A percentile compares a stretch with the other conserved stretches of the same genome.
Conservation (phyloP, 768 basidiomycete species). For the Boletus rex-veris region DNA sequence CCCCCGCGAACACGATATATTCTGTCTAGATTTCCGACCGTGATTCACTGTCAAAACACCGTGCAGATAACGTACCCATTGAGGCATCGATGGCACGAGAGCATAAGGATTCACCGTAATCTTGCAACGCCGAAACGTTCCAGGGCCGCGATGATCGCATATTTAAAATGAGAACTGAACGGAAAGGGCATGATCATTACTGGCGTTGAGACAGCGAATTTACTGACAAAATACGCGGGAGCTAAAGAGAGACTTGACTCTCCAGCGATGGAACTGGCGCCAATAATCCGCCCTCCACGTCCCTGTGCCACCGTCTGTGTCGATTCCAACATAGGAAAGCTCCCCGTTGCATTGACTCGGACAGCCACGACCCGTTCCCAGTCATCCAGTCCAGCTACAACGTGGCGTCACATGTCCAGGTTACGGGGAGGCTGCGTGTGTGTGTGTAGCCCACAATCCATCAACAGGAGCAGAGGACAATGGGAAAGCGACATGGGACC, state of each 20-base stretch:
- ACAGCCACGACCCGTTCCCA: too few species aligned
- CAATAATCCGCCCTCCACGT: conserved; percentile 54
- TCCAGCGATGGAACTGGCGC: conserved; percentile 27
- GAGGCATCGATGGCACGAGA: conserved; percentile 31
- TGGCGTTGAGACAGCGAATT: conserved; percentile 36
- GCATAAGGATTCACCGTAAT: conserved; percentile 43
- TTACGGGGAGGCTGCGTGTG: too few species aligned
- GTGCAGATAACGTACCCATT: conserved; percentile 24
- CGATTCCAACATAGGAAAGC: conserved; percentile 62
- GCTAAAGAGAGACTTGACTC: conserved; percentile 2
- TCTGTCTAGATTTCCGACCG: background rate
- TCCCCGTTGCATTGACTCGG: conserved; percentile 62
- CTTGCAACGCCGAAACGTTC: conserved; percentile 34
- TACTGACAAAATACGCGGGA: conserved; percentile 33
- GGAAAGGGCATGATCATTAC: conserved; percentile 17
- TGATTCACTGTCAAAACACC: background rate
- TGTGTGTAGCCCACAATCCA: too few species aligned
- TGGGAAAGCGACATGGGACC: conserved; percentile 9
- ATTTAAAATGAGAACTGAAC: too few species aligned
- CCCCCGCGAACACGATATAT: background rate
- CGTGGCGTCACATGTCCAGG: too few species aligned
- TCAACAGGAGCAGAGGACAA: too few species aligned
- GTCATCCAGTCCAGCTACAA: too few species aligned
- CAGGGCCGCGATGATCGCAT: too few species aligned
- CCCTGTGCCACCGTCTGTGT: conserved; percentile 56